phyloP scores from a whole-genome alignment of 768 basidiomycete genomes.

The Tulasnella sp. region DNA sequence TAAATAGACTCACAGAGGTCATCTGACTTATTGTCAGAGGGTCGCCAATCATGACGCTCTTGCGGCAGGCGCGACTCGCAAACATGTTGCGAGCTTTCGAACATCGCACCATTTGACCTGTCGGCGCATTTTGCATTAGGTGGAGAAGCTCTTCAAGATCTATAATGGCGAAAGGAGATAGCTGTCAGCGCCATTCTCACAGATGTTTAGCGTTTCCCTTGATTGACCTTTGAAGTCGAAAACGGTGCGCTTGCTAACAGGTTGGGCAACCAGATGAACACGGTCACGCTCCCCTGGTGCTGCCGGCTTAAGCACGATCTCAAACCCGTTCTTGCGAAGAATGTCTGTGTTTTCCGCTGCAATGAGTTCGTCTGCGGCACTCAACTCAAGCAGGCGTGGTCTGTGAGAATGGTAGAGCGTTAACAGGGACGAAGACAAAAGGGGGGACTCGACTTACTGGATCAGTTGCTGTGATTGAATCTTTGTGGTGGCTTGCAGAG shows the following conservation, averaged over 20 bases:
- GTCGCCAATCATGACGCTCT: constrained; percentile 95
- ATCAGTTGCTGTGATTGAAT: constrained; percentile 85
- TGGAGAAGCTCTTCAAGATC: constrained; percentile 93
- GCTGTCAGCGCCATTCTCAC: neutral
- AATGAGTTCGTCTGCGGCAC: constrained; percentile 83
- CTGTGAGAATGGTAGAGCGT: constrained; percentile 43
- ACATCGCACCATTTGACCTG: constrained; percentile 83
- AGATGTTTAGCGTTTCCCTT: neutral
- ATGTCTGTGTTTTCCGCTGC: constrained; percentile 85
- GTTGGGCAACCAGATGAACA: constrained; percentile 73
- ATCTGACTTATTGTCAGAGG: constrained; percentile 74
- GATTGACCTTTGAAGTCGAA: constrained; percentile 82
- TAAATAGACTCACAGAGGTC: constrained; percentile 43
- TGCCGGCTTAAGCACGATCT: constrained; percentile 53
- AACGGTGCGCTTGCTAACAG: constrained; percentile 84
- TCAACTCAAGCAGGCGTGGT: constrained; percentile 71
- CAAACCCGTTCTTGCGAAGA: constrained; percentile 84
- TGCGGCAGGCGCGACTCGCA: constrained; percentile 90
- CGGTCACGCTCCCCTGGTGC: constrained; percentile 46
- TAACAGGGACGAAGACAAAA: neutral
- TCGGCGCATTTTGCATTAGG: constrained; percentile 70
- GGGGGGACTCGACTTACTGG: constrained; percentile 49
- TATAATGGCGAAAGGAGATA: constrained; percentile 36
- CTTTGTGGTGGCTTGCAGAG: constrained; percentile 80
- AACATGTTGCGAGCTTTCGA: constrained; percentile 95